Evolutionary conservation across 225 moss, liverwort and hornwort species (phyloP).

Genomic region (Antitrichia curtipendula): DNA sequence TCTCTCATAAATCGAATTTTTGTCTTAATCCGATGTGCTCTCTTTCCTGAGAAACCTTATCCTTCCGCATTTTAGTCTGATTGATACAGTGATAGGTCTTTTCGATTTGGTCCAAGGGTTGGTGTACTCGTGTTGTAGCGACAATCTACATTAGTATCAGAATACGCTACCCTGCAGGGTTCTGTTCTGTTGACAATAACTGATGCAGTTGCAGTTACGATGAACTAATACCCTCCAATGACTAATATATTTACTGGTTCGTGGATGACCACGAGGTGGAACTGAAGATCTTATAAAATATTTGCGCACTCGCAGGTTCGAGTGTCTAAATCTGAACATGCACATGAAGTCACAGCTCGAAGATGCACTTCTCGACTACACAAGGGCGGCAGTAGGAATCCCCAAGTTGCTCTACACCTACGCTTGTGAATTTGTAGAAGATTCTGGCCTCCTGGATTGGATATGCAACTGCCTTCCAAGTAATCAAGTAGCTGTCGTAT

Average conservation of each 20-base stretch:
- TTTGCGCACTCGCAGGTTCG: slow-evolving; percentile 44
- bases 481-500: slow-evolving; percentile 52
- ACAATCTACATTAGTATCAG: neutral
- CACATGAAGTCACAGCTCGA: slow-evolving; percentile 60
- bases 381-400: slow-evolving; percentile 58
- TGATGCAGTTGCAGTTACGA: neutral
- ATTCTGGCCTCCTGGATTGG: slow-evolving; percentile 58
- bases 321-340: slow-evolving; percentile 43
- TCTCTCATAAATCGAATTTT: neutral
- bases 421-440: slow-evolving; percentile 63
- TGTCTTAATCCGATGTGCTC: neutral
- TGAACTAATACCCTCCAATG: neutral
- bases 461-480: slow-evolving; percentile 65
- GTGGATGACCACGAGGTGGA: neutral
- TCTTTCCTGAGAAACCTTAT: neutral
- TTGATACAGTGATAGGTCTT: neutral
- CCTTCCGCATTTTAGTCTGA: neutral
- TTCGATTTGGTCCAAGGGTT: neutral
- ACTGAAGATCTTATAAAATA: neutral
- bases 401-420: slow-evolving; percentile 70
- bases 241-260: neutral
- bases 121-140: neutral
- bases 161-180: neutral
- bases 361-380: slow-evolving; percentile 56
- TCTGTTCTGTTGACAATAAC: neutral